Evolutionary conservation across 2,329 filamentous ascomycete genomes (phyloP), one percentile per base, ranked within the genome.

Genomic region (Lecanicillium sp.): DNA sequence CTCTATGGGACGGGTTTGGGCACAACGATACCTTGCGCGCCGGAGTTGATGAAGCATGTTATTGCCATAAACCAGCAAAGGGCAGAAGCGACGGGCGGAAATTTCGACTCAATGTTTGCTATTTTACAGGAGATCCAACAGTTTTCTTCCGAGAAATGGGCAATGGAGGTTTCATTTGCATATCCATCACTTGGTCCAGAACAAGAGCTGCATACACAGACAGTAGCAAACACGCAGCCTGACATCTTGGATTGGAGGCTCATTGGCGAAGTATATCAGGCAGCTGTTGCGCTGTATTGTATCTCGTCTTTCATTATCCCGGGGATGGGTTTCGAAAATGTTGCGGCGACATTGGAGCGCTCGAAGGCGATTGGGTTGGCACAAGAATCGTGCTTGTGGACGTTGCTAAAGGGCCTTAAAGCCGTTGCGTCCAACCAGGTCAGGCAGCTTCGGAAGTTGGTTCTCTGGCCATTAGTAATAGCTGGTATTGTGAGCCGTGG

Each of bases 381-480:
- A 1, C 37, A 47, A 11, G 41, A 41, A 17, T 15, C 34, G 8
- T 45, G 40, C 3, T 19, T 37, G 16, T 18, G 27, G 5, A 25
- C 42, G 5, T 44, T 48, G n/a, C 20, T 37, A 1, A 25, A 29
- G 9, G 38, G 41, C 16, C 40, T 50, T 17, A 37, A 40, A 31
- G 40, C 36, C 4, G 28, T 48, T 4, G 29, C 38, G 4, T 33
- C 19, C 4, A 22, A 33, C 12, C 19, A 38, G 5, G 33, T 38
- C 4, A 18, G 17, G 5, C 41, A 44, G 7, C 38, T 52, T 8
- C 41, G 44, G 13, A 48, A 47, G 28, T 32, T 50, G 6, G 38
- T 48, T n/a, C 30, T 49, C 2, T 56, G 53, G 53, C 48, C 52
- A 30, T 40, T 54, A 6, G 34, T 52, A 1, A 51, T 56, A 8